Base-by-base conservation (phyloP, 2,329 filamentous ascomycete genomes). In the Penicillium paneum region DNA sequence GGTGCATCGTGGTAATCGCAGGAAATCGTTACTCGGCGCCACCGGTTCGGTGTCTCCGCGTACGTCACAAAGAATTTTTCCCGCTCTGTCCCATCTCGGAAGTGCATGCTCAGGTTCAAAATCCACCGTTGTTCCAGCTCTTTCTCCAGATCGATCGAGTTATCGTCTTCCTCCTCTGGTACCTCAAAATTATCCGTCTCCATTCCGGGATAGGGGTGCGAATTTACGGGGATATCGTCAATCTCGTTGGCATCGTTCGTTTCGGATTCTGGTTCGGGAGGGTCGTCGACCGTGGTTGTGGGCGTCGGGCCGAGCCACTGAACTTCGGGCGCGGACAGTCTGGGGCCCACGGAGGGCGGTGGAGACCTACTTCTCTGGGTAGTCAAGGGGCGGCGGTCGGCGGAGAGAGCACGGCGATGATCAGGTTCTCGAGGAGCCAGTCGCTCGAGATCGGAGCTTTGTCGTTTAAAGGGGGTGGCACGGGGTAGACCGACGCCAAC, bases 11-110 rank as follows among this genome's bases (percentile, higher is more conserved):
- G 86, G 73, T 97, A 99, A 74, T 99, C 94, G 64, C 95, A 84
- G 0, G 94, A 97, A 29, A 99, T 86, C 3, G 94, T 97, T 47
- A 99, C 88, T 46, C 93, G 83, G 52, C 91, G 85, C 90, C 92
- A 96, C 57, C 84, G 79, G 58, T 84, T 88, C 5, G 90, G 86
- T 44, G 83, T 82, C 71, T 96, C 88, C 44, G 91, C 90, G 71
- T 90, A 99, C 0, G 94, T 97, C 59, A 99, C 87, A 72, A 97
- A 99, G 78, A 97, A 97, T 72, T 99, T 99, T 73, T 99, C 94
- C 40, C 93, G 84, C 64, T 90, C 89, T 12, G 92, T 95, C 66
- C 88, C 87, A 75, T 99, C 94, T 55, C 92, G 85, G 72, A 97
- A 99, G 72, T 96, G 91, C 94, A 99, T 97, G 74, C 91, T 97